A percentile compares a stretch with the other conserved stretches of the same genome.
phyloP scores from a whole-genome alignment of 2,329 filamentous ascomycete genomes.

The Aspergillus sp. region DNA sequence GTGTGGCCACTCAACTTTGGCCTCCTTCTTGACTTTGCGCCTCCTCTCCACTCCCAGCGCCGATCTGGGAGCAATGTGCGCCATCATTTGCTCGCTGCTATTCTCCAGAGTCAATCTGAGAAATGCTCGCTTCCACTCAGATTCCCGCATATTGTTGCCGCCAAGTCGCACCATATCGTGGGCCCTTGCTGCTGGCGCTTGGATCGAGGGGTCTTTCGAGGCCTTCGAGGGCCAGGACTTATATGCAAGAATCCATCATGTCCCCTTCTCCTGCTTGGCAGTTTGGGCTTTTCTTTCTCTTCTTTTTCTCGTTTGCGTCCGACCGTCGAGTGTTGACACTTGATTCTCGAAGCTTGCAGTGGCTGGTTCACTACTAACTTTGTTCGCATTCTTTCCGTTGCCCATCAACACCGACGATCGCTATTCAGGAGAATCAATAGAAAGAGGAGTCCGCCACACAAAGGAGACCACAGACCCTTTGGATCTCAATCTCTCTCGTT shows the following conservation, averaged over 20 bases:
- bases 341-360: slow-evolving; percentile 1
- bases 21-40: not conserved
- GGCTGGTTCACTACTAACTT: slow-evolving; percentile 11
- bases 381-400: slow-evolving; percentile 18
- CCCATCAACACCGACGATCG: slow-evolving; percentile 9
- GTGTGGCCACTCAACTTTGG: slow-evolving; percentile 8
- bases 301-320: slow-evolving; percentile 2
- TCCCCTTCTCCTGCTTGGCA: slow-evolving; percentile 7
- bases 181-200: slow-evolving; percentile 1
- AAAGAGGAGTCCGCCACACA: not conserved
- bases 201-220: slow-evolving; percentile 1
- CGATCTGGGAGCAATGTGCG: not conserved
- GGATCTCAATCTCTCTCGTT: not conserved
- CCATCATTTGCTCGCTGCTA: not conserved
- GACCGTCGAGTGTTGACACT: slow-evolving; percentile 3
- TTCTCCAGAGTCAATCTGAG: not conserved
- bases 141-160: not conserved
- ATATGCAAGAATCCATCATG: slow-evolving; percentile 7
- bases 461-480: not conserved
- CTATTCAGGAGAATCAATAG: slow-evolving; percentile 2
- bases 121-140: not conserved
- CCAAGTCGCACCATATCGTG: slow-evolving; percentile 8
- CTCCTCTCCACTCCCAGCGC: not conserved
- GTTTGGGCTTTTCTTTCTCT: slow-evolving; percentile 3
- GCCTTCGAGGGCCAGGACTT: not conserved